Conservation (phyloP, 140 eudicot species). For the Bidens hawaiensis region DNA sequence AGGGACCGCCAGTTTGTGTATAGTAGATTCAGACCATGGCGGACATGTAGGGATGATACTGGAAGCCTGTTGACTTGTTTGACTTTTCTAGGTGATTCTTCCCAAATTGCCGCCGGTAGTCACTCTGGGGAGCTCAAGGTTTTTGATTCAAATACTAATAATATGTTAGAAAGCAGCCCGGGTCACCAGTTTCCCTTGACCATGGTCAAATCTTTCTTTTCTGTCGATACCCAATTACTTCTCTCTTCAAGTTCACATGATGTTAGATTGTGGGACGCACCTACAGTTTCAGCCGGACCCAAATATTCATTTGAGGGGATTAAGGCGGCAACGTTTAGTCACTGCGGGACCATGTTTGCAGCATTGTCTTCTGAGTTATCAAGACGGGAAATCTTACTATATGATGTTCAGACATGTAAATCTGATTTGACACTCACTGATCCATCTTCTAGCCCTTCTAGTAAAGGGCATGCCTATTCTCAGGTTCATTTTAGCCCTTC, state of each 20-base stretch:
- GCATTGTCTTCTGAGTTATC: conserved; percentile 71
- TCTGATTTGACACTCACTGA: conserved; percentile 70
- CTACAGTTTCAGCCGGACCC: conserved; percentile 79
- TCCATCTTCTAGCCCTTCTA: conserved; percentile 44
- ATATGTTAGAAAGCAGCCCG: conserved; percentile 66
- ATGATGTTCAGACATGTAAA: conserved; percentile 72
- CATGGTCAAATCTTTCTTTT: conserved; percentile 58
- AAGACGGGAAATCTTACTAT: conserved; percentile 63
- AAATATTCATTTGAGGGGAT: conserved; percentile 80
- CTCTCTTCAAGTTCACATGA: conserved; percentile 85
- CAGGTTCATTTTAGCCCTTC: conserved; percentile 82
- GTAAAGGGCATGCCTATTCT: conserved; percentile 70
- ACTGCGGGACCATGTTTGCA: conserved; percentile 74
- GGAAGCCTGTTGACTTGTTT: conserved; percentile 68
- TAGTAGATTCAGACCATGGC: conserved; percentile 90
- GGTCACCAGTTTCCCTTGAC: conserved; percentile 80
- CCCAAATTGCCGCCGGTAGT: conserved; percentile 83
- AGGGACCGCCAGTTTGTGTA: conserved; percentile 94
- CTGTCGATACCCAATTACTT: conserved; percentile 65
- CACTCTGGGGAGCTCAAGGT: conserved; percentile 92
- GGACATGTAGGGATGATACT: conserved; percentile 84
- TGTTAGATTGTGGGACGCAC: conserved; percentile 89
- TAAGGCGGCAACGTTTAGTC: conserved; percentile 75
- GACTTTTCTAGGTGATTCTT: conserved; percentile 78
- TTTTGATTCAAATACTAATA: conserved; percentile 67